Evolutionary conservation across 1,284 basidiomycete species (phyloP), one percentile per base, ranked within the genome.

Genomic region (Takashimella tepidaria): DNA sequence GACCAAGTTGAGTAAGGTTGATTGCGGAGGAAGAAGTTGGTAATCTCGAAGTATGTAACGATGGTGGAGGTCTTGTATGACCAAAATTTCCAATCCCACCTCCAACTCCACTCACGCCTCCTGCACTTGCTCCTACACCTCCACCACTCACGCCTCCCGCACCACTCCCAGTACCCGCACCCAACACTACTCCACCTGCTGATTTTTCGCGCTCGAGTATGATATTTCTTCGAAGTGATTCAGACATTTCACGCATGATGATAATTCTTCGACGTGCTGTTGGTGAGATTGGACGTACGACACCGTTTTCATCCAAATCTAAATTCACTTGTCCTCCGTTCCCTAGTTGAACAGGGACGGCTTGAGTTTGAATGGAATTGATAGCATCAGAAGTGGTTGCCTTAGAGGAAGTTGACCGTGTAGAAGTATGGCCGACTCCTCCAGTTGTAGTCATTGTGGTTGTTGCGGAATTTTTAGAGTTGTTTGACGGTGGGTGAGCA

Each of bases 241-340:
- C 70, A 21, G 68, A 70, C 70, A 74, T 72, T 49, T 74, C 72
- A 46, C 69, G 58, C 60, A 69, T 67, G 51, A 74, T 74, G 41
- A 74, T 74, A 10, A 57, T 59, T 19, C 72, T 61, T 26, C 72
- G 61, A 20, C 64, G 58, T 2, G 68, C 65, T 1, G 69, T 70
- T 6, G 72, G 70, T 3, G 66, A 65, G 48, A 67, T 57, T 1
- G 72, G 70, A 43, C 63, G 57, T 2, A 64, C 63, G 8, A 67
- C 57, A 3, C 65, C 67, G 45, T 57, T 48, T 43, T 62, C 59
- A 51, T 67, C 66, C 25, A 64, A 21, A 26, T 54, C 16, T 8
- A 37, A 16, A n/a, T n/a, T n/a, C 10, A 37, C 31, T 8, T 8
- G 8, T 8, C 31, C 31, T 8, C 10, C 31, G n/a, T n/a, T n/a